Conservation (phyloP, 2,329 filamentous ascomycete genomes). For the Aureobasidium sp. region DNA sequence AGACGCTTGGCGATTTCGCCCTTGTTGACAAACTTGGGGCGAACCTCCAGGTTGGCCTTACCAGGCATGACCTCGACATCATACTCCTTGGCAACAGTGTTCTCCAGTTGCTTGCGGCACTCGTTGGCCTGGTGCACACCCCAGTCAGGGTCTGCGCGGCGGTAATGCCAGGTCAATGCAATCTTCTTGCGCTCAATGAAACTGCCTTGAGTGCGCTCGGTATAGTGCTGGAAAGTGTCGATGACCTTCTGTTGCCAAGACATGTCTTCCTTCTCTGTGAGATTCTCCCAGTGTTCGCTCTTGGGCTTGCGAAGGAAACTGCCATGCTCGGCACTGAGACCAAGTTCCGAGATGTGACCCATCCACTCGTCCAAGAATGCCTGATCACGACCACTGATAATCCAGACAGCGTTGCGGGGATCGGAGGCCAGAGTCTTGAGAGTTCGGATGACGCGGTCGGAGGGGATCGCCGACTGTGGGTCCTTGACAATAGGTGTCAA, state of each 20-base stretch:
- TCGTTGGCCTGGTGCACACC: conserved; percentile 72
- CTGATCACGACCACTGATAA: conserved; percentile 91
- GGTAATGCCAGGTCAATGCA: conserved; percentile 95
- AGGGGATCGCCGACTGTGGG: conserved; percentile 80
- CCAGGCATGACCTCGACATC: conserved; percentile 95
- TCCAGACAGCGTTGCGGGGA: conserved; percentile 86
- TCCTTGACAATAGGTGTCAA: conserved; percentile 92
- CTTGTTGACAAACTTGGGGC: conserved; percentile 97
- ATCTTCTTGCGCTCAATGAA: conserved; percentile 94
- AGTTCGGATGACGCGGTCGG: conserved; percentile 71
- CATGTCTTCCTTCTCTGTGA: conserved; percentile 84
- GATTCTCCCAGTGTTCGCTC: conserved; percentile 73
- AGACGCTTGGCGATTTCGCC: conserved; percentile 86
- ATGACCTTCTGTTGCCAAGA: conserved; percentile 83
- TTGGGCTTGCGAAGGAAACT: conserved; percentile 86
- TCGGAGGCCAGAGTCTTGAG: conserved; percentile 74
- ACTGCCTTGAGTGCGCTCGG: conserved; percentile 79
- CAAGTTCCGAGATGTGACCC: conserved; percentile 80
- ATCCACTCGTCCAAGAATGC: conserved; percentile 85
- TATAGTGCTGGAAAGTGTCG: conserved; percentile 79
- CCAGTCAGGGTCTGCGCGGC: conserved; percentile 78
- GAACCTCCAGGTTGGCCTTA: conserved; percentile 93
- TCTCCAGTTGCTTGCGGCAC: conserved; percentile 74
- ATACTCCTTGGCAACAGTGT: conserved; percentile 67
- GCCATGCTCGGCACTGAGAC: conserved; percentile 94